Evolutionary conservation across 768 basidiomycete genomes (phyloP).

Genomic region (Termitomyces sp.): DNA sequence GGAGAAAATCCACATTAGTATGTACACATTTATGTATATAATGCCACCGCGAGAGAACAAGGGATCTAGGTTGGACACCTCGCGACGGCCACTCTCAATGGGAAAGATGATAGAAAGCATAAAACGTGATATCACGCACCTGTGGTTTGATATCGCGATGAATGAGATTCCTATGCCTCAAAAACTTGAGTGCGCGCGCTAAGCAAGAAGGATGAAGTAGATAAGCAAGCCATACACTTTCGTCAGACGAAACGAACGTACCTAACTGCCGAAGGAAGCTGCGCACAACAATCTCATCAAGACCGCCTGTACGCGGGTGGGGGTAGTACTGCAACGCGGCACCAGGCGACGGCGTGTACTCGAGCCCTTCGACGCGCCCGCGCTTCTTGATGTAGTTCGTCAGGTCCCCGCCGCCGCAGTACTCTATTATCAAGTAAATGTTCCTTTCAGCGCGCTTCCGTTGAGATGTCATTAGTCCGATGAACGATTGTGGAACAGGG

Average conservation of each 20-base stretch:
- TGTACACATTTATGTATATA: too few species aligned
- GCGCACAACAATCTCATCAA: conserved; percentile 86
- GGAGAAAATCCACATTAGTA: too few species aligned
- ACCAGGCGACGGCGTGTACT: conserved; percentile 70
- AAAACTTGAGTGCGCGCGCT: conserved; percentile 93
- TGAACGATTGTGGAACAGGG: not conserved
- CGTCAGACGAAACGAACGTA: not conserved
- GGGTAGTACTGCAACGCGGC: conserved; percentile 81
- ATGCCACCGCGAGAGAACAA: too few species aligned
- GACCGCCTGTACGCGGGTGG: conserved; percentile 86
- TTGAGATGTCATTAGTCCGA: not conserved
- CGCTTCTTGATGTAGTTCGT: conserved; percentile 97
- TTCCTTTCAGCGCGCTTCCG: conserved; percentile 66
- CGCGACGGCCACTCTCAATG: too few species aligned
- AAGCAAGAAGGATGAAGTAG: not conserved
- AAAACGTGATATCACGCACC: too few species aligned
- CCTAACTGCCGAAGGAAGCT: conserved; percentile 80
- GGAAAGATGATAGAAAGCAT: too few species aligned
- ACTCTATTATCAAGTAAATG: conserved; percentile 97
- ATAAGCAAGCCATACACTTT: not conserved
- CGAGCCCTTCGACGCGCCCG: conserved; percentile 87
- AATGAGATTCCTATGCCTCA: conserved; percentile 84
- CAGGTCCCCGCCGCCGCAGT: conserved; percentile 93
- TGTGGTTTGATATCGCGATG: conserved; percentile 98
- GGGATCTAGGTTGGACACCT: too few species aligned